Conservation (phyloP, 495 filamentous ascomycete species). For the Mycothermus thermophilus region DNA sequence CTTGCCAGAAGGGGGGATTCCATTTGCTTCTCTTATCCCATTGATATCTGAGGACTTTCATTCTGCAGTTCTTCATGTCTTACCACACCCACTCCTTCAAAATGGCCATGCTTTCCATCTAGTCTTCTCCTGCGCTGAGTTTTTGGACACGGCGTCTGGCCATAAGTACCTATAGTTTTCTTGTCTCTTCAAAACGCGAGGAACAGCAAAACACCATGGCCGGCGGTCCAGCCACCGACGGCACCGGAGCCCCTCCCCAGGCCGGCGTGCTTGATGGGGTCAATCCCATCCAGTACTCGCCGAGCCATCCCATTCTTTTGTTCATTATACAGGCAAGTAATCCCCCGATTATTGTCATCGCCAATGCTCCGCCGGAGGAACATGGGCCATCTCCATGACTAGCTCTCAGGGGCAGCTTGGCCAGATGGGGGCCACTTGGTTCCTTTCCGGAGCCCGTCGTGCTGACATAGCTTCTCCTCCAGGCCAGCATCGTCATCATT, state of each 20-base stretch:
- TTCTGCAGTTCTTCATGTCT: no score
- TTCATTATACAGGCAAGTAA: constrained; percentile 81
- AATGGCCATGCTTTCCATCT: no score
- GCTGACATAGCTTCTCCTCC: constrained; percentile 2
- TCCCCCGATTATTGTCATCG: not conserved
- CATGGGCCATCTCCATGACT: not conserved
- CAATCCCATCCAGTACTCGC: constrained; percentile 56
- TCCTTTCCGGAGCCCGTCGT: not conserved
- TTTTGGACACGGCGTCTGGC: no score
- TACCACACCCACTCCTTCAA: no score
- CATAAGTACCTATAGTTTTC: no score
- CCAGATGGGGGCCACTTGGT: constrained; percentile 1
- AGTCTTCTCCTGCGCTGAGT: no score
- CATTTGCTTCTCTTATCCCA: no score
- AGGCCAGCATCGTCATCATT: constrained; percentile 83
- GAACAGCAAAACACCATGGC: constrained; percentile 7
- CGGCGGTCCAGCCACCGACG: constrained; percentile 4
- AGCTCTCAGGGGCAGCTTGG: not conserved
- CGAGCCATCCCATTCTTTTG: constrained; percentile 73
- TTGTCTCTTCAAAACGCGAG: no score
- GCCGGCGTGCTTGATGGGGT: constrained; percentile 34
- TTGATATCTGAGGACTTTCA: no score
- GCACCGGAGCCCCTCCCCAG: constrained; percentile 14
- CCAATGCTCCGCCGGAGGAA: not conserved
- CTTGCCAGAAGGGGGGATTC: no score